These are phyloP conservation scores for Lepidium aucheri DNA, from an alignment of 345 rosid genomes.

Conservation along the genomic window DNA sequence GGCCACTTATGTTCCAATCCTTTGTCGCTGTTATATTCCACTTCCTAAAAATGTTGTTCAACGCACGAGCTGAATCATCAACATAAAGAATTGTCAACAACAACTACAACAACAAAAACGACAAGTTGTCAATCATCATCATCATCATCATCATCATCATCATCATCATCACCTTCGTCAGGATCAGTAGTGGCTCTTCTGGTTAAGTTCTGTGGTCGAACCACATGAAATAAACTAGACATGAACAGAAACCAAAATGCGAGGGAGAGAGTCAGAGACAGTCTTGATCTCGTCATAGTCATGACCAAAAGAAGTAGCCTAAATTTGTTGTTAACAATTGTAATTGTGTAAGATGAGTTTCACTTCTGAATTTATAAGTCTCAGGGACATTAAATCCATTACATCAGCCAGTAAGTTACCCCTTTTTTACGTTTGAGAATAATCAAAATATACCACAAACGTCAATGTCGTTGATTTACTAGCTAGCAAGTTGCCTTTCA, in stretches of 20 bases:
- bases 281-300: slow-evolving; percentile 4
- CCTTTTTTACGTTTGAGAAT: too few species aligned
- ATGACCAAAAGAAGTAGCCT: background rate
- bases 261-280: background rate
- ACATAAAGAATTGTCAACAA: too few species aligned
- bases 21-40: slow-evolving; percentile 33
- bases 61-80: slow-evolving; percentile 25
- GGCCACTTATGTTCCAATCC: slow-evolving; percentile 49
- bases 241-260: slow-evolving; percentile 1
- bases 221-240: slow-evolving; percentile 4
- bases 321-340: too few species aligned
- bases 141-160: background rate
- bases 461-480: too few species aligned
- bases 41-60: slow-evolving; percentile 40
- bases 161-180: slow-evolving; percentile 29
- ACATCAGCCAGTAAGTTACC: too few species aligned
- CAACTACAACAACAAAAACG: too few species aligned
- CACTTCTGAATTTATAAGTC: too few species aligned
- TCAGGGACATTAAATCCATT: too few species aligned
- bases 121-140: too few species aligned
- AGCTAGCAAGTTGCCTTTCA: too few species aligned
- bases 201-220: slow-evolving; percentile 24
- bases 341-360: too few species aligned
- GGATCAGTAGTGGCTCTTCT: slow-evolving; percentile 27
- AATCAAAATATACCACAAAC: too few species aligned